Evolutionary conservation across 257 asterid genomes (phyloP), one percentile per base, ranked within the genome.

Genomic region (Penstemon barbatus): DNA sequence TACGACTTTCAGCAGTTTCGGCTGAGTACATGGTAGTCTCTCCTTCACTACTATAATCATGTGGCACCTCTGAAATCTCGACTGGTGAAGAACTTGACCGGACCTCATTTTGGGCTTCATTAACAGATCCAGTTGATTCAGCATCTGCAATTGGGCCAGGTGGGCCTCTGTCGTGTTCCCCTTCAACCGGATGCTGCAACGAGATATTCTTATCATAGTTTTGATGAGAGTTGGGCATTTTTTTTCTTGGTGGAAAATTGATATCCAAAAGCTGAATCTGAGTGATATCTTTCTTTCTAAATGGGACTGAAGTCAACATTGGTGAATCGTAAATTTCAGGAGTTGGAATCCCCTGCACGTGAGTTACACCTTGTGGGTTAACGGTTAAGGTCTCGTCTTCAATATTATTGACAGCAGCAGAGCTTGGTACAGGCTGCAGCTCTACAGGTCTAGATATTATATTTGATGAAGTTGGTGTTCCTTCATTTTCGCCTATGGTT

Each of bases 21-120:
- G 99, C 99, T 2, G 99, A 94, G 74, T 94, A 94, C 98, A 91
- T 91, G 38, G 99, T 94, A 1, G 97, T 94, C 78, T 87, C 99
- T 52, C 99, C 99, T 54, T 89, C 99, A 2, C 98, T 94, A 44
- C 91, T 94, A 76, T 85, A 87, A 37, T 86, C 96, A 15, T 82
- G 82, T 6, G 68, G 83, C 66, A 74, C 45, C 69, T 80, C 88
- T 25, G 80, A 48, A 4, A 80, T 64, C 65, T 79, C 84, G 9
- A 80, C 63, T 0, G 84, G 93, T 7, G 92, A 83, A 59, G 95
- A 79, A 69, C 89, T 79, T 5, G 92, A 87, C 66, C 82, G 91
- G 54, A 68, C 80, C 63, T 86, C 96, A 63, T 89, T 85, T 61
- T 81, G 88, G 44, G 80, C 91, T 37, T 93, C 98, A 19, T 87